Evolutionary conservation across 805 yeast genomes (phyloP).

Genomic region (Cyberlindnera americana): DNA sequence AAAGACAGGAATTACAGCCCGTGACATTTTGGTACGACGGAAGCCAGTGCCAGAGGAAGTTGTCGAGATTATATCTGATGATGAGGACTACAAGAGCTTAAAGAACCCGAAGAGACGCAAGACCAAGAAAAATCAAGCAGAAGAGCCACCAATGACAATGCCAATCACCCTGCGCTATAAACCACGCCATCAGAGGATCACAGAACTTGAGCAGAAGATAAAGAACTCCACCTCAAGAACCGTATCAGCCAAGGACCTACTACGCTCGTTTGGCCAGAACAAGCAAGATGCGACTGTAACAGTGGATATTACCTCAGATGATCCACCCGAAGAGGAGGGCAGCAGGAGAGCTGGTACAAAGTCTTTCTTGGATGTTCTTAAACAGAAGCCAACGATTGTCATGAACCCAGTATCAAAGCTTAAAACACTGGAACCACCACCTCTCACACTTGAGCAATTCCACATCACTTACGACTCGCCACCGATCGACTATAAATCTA

Average conservation of each 20-base stretch:
- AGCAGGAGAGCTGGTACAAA: constrained; percentile 5
- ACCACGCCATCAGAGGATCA: constrained; percentile 16
- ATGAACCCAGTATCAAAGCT: constrained; percentile 22
- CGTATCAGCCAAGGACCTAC: constrained; percentile 21
- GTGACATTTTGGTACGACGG: constrained; percentile 15
- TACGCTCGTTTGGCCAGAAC: constrained; percentile 10
- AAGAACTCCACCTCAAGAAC: constrained; percentile 12
- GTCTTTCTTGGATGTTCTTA: constrained; percentile 14
- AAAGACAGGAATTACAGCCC: constrained; percentile 16
- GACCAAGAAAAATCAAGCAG: background rate
- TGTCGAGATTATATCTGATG: constrained; percentile 19
- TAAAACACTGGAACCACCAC: constrained; percentile 18
- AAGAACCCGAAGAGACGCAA: constrained; percentile 1
- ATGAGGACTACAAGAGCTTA: no score
- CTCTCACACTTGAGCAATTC: constrained; percentile 9
- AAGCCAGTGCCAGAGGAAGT: constrained; percentile 4
- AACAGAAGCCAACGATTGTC: constrained; percentile 2
- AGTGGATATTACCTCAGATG: constrained; percentile 1
- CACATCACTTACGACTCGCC: constrained; percentile 15
- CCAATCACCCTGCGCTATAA: constrained; percentile 21
- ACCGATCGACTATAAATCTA: constrained; percentile 4
- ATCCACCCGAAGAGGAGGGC: background rate
- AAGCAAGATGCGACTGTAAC: constrained; percentile 1
- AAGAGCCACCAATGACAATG: constrained; percentile 2
- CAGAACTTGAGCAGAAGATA: constrained; percentile 24